Evolutionary conservation across 768 basidiomycete genomes (phyloP), one percentile per base, ranked within the genome.

Genomic region (Lyophyllum decastes): DNA sequence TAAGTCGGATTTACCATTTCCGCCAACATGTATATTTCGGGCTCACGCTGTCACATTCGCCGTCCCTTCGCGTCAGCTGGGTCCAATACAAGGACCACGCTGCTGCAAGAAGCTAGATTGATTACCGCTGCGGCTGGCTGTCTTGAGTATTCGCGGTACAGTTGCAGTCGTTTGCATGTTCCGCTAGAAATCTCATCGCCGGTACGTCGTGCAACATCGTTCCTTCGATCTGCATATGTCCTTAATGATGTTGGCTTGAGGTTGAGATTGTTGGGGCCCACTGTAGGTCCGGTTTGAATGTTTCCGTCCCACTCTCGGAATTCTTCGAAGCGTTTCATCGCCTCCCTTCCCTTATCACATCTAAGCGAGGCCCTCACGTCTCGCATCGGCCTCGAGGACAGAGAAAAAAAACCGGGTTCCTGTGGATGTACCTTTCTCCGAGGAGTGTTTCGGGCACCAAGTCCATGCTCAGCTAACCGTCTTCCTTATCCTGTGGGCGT

Each of bases 341-440:
- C 11, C 43, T 45, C 53, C 19, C 26, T 47, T 12, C 22, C 24
- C 40, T 53, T 44, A 46, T 52, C 40, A 41, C 22, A 38, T 6
- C 21, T 27, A 34, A 45, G 43, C 30, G 44, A 25, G 19, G 30
- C 17, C 9, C 35, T 38, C 12, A 38, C 12, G 22, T 40, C 50
- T 27, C n/a, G 10, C 35, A 27, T 30, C 41, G 41, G 26, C 25
- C 51, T 52, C 35, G 30, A 54, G 35, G 21, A 11, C 22, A 30
- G 30, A 30, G 30, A 30, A 30, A 54, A 44, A 35, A 26, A 51
- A 16, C 33, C 54, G 43, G 49, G 49, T 53, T 57, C 38, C 21
- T 50, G 43, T 52, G 24, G 40, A 54, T 46, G 24, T 27, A 34
- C 40, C 58, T 57, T 60, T 55, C 44, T 63, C 62, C 62, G 59